Evolutionary conservation across 2,329 filamentous ascomycete species (phyloP).

Genomic region (Colletotrichum lini): DNA sequence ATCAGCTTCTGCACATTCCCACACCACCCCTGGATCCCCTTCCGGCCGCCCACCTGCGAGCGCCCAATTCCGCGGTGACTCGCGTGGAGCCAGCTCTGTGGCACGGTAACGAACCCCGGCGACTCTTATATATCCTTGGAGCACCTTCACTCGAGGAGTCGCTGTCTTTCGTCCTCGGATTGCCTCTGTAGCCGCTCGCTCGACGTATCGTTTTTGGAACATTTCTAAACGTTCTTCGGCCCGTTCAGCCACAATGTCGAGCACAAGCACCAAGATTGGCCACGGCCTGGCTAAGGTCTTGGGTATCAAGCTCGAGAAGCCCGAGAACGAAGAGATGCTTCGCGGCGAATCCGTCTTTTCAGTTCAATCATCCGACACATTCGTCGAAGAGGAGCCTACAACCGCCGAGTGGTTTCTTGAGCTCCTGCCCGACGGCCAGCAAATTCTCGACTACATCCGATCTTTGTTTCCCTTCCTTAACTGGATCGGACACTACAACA

Average conservation of each 20-base stretch:
- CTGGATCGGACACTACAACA: slow-evolving; percentile 93
- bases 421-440: slow-evolving; percentile 70
- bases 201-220: neutral
- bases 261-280: slow-evolving; percentile 71
- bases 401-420: slow-evolving; percentile 79
- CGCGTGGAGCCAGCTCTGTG: slow-evolving; percentile 19
- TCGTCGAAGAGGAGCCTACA: slow-evolving; percentile 86
- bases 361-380: slow-evolving; percentile 79
- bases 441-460: slow-evolving; percentile 72
- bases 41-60: slow-evolving; percentile 6
- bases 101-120: slow-evolving; percentile 15
- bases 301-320: slow-evolving; percentile 84
- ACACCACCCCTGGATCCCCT: slow-evolving; percentile 16
- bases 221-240: neutral
- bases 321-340: slow-evolving; percentile 77
- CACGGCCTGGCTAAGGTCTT: slow-evolving; percentile 83
- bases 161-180: slow-evolving; percentile 9
- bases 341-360: slow-evolving; percentile 87
- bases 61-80: slow-evolving; percentile 17
- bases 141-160: slow-evolving; percentile 9
- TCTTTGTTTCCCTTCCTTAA: slow-evolving; percentile 88
- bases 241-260: slow-evolving; percentile 50
- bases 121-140: slow-evolving; percentile 33
- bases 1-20: slow-evolving; percentile 24
- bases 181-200: neutral